Conservation (phyloP, 768 basidiomycete genomes). For the Russula lepida region DNA sequence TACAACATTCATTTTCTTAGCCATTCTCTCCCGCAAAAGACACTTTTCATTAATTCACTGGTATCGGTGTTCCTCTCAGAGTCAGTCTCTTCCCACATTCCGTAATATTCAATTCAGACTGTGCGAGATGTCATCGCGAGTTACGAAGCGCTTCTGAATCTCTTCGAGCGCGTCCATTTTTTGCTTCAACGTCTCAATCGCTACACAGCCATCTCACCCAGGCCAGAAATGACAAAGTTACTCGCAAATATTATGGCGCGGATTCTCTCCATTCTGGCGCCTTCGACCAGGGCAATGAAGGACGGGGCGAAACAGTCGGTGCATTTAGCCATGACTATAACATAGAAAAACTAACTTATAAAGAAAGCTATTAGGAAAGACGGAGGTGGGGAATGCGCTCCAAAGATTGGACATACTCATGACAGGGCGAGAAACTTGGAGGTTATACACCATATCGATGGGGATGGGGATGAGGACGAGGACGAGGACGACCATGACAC, state of each 20-base stretch:
- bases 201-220: not conserved
- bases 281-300: not conserved
- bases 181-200: not conserved
- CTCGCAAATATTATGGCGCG: not conserved
- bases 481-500: slow-evolving; percentile 9
- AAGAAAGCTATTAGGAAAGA: not conserved
- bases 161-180: not conserved
- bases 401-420: not conserved
- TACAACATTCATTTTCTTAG: not conserved
- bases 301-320: not conserved
- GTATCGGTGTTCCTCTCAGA: not conserved
- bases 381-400: not conserved
- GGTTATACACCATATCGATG: not conserved
- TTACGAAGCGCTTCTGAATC: not conserved
- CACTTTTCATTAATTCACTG: not conserved
- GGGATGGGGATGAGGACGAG: not conserved
- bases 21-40: not conserved
- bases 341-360: not conserved
- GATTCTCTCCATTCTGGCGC: not conserved
- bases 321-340: not conserved
- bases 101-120: not conserved
- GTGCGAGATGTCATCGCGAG: not conserved
- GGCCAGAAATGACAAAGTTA: not conserved
- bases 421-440: not conserved
- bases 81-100: not conserved